These are phyloP conservation scores for Mortierella sp. DNA, from an alignment of 371 early-diverging fungal genomes.

Conservation along the genomic window DNA sequence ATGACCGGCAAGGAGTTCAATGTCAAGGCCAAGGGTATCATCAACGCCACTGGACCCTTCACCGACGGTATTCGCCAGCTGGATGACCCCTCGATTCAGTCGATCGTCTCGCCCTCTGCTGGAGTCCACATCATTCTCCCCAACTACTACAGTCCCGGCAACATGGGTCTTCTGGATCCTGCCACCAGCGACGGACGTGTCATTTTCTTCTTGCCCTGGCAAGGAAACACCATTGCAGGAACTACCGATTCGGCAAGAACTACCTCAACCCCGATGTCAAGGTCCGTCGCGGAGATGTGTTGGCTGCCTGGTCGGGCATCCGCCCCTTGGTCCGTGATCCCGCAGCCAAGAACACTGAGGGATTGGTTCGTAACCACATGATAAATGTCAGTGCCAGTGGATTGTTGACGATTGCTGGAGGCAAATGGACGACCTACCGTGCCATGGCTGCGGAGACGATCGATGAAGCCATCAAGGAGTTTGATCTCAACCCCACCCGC, in stretches of 20 bases:
- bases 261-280: conserved; percentile 91
- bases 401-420: conserved; percentile 98
- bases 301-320: conserved; percentile 99
- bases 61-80: conserved; percentile 90
- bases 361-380: conserved; percentile 98
- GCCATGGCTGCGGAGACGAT: conserved; percentile 99
- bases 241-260: conserved; percentile 96
- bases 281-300: conserved; percentile 95
- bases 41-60: conserved; percentile 92
- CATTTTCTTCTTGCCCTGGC: conserved; percentile 99
- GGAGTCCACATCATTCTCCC: conserved; percentile 98
- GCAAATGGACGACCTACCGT: conserved; percentile 99
- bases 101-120: conserved; percentile 95
- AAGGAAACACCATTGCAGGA: conserved; percentile 98
- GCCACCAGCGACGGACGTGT: conserved; percentile 98
- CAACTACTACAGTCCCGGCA: conserved; percentile 92
- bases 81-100: conserved; percentile 80
- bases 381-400: conserved; percentile 88
- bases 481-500: conserved; percentile 64
- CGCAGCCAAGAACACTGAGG: conserved; percentile 90
- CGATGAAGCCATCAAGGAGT: conserved; percentile 83
- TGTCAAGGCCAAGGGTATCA: conserved; percentile 94
- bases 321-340: conserved; percentile 99
- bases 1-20: conserved; percentile 92
- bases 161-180: conserved; percentile 98